Evolutionary conservation across 1,139 yeast species (phyloP).

Genomic region (Geotrichum carabidarum): DNA sequence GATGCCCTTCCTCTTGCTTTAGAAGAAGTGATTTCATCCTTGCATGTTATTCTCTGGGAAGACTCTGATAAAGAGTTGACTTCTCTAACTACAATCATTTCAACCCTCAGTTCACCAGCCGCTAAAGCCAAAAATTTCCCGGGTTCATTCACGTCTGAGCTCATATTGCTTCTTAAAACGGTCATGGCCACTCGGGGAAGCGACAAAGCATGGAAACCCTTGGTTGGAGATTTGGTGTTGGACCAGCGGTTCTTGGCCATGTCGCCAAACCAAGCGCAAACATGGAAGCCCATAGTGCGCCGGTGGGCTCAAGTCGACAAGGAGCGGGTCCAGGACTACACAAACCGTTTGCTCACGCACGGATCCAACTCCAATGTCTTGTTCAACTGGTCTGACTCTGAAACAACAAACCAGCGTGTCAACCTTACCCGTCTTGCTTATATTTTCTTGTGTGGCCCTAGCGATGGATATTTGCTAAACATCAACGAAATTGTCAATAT

Average conservation of each 20-base stretch:
- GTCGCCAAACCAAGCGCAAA: constrained; percentile 29
- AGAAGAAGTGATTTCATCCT: constrained; percentile 38
- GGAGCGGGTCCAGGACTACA: constrained; percentile 54
- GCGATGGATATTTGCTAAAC: constrained; percentile 49
- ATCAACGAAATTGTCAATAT: constrained; percentile 50
- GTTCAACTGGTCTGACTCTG: constrained; percentile 76
- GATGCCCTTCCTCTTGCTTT: constrained; percentile 42
- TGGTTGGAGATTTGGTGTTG: constrained; percentile 38
- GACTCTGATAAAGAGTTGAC: constrained; percentile 42
- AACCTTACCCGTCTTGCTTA: constrained; percentile 58
- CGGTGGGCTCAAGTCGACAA: constrained; percentile 57
- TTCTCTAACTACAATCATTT: constrained; percentile 41
- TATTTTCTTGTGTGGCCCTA: constrained; percentile 55
- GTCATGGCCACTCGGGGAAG: constrained; percentile 27
- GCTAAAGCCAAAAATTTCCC: constrained; percentile 40
- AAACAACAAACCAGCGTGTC: constrained; percentile 47
- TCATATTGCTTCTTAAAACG: constrained; percentile 29
- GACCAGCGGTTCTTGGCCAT: constrained; percentile 44
- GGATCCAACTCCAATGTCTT: constrained; percentile 48
- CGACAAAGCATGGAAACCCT: constrained; percentile 38
- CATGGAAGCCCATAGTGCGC: constrained; percentile 50
- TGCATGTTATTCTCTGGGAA: constrained; percentile 45
- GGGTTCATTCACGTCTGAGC: constrained; percentile 29
- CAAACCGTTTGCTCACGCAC: constrained; percentile 44
- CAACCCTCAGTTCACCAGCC: constrained; percentile 43